Percentiles rank a stretch among this genome's conserved stretches.
Conservation (phyloP, 371 early-diverging fungal species). For the Saksenaea vasiformis region DNA sequence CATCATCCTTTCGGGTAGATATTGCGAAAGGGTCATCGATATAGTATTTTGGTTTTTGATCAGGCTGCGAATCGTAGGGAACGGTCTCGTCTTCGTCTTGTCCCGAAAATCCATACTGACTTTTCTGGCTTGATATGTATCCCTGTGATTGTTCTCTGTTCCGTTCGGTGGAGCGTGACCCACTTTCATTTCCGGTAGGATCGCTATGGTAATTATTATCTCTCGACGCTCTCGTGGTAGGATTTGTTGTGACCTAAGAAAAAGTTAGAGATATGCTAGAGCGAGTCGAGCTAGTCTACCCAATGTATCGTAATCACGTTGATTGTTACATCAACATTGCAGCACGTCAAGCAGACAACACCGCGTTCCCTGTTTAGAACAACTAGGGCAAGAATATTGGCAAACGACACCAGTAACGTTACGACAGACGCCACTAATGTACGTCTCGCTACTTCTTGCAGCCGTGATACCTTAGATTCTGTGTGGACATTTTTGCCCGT, state of each 20-base stretch:
- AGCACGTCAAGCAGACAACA: conserved; percentile 52
- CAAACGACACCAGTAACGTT: conserved; percentile 49
- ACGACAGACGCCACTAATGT: conserved; percentile 52
- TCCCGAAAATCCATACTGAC: not conserved
- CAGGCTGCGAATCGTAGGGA: not conserved
- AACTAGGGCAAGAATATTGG: conserved; percentile 46
- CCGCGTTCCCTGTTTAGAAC: conserved; percentile 53
- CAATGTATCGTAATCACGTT: conserved; percentile 60
- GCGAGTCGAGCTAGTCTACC: conserved; percentile 22
- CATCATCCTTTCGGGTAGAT: not conserved
- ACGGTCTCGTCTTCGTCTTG: not conserved
- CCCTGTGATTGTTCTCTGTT: not conserved
- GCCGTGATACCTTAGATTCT: conserved; percentile 42
- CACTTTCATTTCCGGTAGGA: not conserved
- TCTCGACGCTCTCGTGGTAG: conserved; percentile 1
- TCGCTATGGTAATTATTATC: conserved; percentile 5
- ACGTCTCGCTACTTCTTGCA: conserved; percentile 50
- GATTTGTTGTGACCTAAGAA: conserved; percentile 14
- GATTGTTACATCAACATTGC: conserved; percentile 59
- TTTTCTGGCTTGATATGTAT: not conserved
- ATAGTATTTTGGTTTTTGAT: not conserved
- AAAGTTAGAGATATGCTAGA: not conserved
- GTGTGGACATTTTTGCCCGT: conserved; percentile 25
- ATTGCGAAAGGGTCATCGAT: not conserved
- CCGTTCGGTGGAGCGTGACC: not conserved